Base-by-base conservation (phyloP, 805 yeast species). In the Debaryomyces castellii region DNA sequence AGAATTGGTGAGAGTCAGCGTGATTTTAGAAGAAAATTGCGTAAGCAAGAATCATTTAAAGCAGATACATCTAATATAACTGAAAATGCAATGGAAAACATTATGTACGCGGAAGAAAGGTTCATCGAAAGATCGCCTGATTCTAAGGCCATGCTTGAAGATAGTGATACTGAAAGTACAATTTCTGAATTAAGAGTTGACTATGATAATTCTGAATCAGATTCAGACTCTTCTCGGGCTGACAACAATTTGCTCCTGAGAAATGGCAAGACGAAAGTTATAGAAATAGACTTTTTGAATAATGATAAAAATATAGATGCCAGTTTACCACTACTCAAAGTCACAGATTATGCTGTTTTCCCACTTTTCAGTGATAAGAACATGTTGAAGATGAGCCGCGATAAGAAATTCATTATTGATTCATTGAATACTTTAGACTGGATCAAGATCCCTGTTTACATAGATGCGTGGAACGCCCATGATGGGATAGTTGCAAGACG, bases 401-500 rank as follows among this genome's bases (percentile, higher is more conserved):
- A 68, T 10, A 60, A 81, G 49, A 47, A 45, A 34, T 53, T 53
- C 12, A 83, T 85, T 32, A 60, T 80, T 27, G 59, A 71, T 2
- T 77, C 79, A 50, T 69, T 91, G 58, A 87, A 88, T 62, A 54
- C 63, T 17, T 60, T 92, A 20, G 73, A 76, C 2, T 91, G 97
- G 96, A 69, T 80, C 40, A 89, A 91, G 59, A 76, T 87, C 36
- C 87, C 94, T 0, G 83, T 85, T 1, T 81, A 80, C 52, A 73
- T 91, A 39, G 83, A 82, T 50, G 76, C 85, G 14, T 71, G 85
- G 57, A 89, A 90, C 62, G 83, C 97, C 0, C 98, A 91, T 59
- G 96, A 87, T 48, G 87, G 87, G 3, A 87, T 92, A 43, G 87
- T 89, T 14, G 89, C 92, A 14, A 74, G 98, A 51, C 73, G 83